Percentiles rank a stretch among this genome's conserved stretches.
These are phyloP conservation scores for Microdochium paspali DNA, from an alignment of 2,329 filamentous ascomycete genomes.

Conservation along the genomic window DNA sequence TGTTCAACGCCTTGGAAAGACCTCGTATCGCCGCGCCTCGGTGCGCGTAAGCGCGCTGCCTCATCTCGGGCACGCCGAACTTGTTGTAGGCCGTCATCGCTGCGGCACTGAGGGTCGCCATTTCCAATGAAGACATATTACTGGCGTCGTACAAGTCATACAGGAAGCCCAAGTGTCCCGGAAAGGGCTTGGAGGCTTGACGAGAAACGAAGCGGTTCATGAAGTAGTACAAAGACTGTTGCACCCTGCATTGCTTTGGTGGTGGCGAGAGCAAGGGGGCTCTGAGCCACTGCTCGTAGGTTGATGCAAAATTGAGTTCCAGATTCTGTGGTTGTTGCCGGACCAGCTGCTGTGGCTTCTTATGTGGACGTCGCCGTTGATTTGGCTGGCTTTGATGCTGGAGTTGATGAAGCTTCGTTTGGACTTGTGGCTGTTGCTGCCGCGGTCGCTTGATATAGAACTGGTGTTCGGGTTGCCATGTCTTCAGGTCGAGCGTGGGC, in stretches of 20 bases:
- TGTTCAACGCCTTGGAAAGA: slow-evolving; percentile 13
- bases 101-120: slow-evolving; percentile 21
- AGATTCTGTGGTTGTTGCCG: neutral
- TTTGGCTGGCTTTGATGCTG: neutral
- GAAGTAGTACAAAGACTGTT: slow-evolving; percentile 23
- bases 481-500: neutral
- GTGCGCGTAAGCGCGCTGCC: slow-evolving; percentile 16
- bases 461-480: neutral
- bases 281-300: neutral
- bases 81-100: slow-evolving; percentile 23
- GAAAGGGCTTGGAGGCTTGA: slow-evolving; percentile 16
- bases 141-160: slow-evolving; percentile 16
- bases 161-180: slow-evolving; percentile 22
- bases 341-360: neutral
- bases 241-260: slow-evolving; percentile 11
- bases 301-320: neutral
- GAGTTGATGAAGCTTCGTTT: neutral
- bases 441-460: neutral
- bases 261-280: slow-evolving; percentile 3
- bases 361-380: neutral
- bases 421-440: neutral
- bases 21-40: slow-evolving; percentile 17
- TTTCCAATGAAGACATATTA: slow-evolving; percentile 17
- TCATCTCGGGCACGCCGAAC: slow-evolving; percentile 16
- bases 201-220: slow-evolving; percentile 22